Percentiles rank a stretch among this genome's conserved stretches.
Evolutionary conservation across 2,329 filamentous ascomycete species (phyloP).

Genomic region (Monilinia laxa): DNA sequence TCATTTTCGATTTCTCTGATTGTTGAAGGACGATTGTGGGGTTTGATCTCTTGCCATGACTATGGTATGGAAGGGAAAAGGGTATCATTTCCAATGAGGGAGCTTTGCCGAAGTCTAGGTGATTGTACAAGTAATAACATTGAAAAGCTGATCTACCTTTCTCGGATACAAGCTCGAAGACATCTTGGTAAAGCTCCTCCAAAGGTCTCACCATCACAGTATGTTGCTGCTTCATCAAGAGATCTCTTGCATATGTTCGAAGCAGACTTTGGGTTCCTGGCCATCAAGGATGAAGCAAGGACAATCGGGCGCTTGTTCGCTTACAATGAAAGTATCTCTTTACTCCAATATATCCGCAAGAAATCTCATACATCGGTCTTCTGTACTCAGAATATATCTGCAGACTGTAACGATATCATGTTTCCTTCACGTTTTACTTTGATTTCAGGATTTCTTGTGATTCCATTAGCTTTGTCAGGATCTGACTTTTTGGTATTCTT

Average conservation of each 20-base stretch:
- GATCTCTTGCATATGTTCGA: conserved; percentile 31
- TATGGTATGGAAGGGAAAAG: conserved; percentile 67
- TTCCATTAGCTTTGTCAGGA: conserved; percentile 76
- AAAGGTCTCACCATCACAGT: conserved; percentile 25
- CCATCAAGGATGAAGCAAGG: conserved; percentile 83
- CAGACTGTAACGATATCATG: conserved; percentile 77
- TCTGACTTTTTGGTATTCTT: conserved; percentile 90
- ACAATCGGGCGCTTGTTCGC: conserved; percentile 75
- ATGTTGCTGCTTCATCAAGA: conserved; percentile 29
- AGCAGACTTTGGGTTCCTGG: conserved; percentile 63
- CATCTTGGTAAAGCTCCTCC: conserved; percentile 20
- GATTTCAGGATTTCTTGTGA: conserved; percentile 79
- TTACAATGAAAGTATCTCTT: conserved; percentile 77
- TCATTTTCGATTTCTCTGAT: conserved; percentile 95
- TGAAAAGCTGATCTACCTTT: conserved; percentile 26
- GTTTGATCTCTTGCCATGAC: conserved; percentile 80
- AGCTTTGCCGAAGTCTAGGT: conserved; percentile 69
- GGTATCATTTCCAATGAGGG: conserved; percentile 46
- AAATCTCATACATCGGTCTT: conserved; percentile 72
- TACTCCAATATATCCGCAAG: conserved; percentile 82
- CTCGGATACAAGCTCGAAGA: conserved; percentile 26
- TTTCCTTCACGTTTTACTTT: conserved; percentile 77
- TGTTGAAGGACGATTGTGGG: conserved; percentile 82
- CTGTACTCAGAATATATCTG: conserved; percentile 70
- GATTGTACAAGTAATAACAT: conserved; percentile 54